Conservation (phyloP, 2,329 filamentous ascomycete species). For the Rachicladosporium sp. region DNA sequence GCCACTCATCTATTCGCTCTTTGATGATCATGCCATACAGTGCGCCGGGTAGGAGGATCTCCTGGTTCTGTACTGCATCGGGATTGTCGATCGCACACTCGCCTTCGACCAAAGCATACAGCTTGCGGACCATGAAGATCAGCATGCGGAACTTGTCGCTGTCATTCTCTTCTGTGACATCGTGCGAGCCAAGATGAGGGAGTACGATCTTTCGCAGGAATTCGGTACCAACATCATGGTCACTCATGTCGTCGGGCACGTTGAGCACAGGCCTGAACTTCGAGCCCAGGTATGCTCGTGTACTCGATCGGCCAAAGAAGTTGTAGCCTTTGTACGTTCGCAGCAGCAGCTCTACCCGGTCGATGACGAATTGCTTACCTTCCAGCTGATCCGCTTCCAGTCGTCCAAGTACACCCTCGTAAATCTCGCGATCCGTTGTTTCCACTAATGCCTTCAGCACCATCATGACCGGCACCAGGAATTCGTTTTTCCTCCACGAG, state of each 20-base stretch:
- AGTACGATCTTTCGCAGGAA: conserved; percentile 83
- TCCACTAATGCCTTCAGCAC: conserved; percentile 88
- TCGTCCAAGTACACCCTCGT: conserved; percentile 77
- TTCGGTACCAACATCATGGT: conserved; percentile 82
- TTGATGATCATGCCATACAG: conserved; percentile 93
- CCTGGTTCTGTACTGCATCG: conserved; percentile 91
- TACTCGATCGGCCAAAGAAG: conserved; percentile 69
- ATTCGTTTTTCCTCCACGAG: conserved; percentile 96
- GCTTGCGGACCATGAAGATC: conserved; percentile 90
- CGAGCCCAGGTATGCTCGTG: conserved; percentile 72
- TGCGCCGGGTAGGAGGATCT: conserved; percentile 85
- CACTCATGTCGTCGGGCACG: conserved; percentile 68
- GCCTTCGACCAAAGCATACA: conserved; percentile 84
- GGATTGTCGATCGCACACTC: conserved; percentile 92
- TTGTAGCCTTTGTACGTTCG: conserved; percentile 88
- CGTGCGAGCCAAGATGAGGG: conserved; percentile 75
- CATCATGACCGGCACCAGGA: conserved; percentile 93
- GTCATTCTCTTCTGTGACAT: conserved; percentile 75
- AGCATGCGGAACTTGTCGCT: conserved; percentile 88
- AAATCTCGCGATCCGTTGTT: conserved; percentile 93
- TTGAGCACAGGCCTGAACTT: conserved; percentile 85
- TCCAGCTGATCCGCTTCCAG: conserved; percentile 59
- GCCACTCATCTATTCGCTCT: conserved; percentile 82
- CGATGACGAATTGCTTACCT: conserved; percentile 81
- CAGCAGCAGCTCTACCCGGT: conserved; percentile 82